Evolutionary conservation across 148 eudicot species (phyloP).

Genomic region (Amaranthus cruentus): DNA sequence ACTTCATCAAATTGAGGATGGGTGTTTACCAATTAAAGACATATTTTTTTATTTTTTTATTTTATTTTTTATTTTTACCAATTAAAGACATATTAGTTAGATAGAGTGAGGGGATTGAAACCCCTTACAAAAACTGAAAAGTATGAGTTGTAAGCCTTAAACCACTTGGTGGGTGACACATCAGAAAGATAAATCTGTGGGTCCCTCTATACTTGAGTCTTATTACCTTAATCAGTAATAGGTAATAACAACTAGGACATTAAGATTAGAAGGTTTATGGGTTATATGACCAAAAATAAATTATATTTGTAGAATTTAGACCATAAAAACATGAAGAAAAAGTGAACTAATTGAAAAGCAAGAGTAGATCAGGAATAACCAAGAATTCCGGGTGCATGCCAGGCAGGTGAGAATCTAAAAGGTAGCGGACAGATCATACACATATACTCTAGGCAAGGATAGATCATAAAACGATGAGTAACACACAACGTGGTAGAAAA

Average conservation of each 20-base stretch:
- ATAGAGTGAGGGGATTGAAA: not conserved
- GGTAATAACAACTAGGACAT: constrained; percentile 6
- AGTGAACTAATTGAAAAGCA: not conserved
- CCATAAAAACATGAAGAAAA: not conserved
- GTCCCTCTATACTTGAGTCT: not conserved
- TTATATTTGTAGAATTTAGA: not conserved
- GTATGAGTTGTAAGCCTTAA: constrained; percentile 29
- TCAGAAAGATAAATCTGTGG: constrained; percentile 13
- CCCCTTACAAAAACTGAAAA: constrained; percentile 39
- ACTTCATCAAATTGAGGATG: not conserved
- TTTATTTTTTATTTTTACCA: not conserved
- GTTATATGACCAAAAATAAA: constrained; percentile 6
- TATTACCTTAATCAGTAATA: constrained; percentile 1
- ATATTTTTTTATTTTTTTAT: too few relatives aligned
- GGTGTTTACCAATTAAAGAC: not conserved
- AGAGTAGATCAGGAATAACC: not conserved
- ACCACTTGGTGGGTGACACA: constrained; percentile 33
- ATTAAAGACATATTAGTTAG: constrained; percentile 1
- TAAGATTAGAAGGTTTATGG: not conserved
- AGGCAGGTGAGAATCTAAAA: not conserved
- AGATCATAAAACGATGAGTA: too few relatives aligned
- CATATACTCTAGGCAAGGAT: too few relatives aligned
- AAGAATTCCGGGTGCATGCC: constrained; percentile 10
- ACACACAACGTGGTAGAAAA: too few relatives aligned
- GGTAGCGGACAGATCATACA: too few relatives aligned